Conservation (phyloP, 1,284 basidiomycete genomes). For the Trichosporon coremiiforme region DNA sequence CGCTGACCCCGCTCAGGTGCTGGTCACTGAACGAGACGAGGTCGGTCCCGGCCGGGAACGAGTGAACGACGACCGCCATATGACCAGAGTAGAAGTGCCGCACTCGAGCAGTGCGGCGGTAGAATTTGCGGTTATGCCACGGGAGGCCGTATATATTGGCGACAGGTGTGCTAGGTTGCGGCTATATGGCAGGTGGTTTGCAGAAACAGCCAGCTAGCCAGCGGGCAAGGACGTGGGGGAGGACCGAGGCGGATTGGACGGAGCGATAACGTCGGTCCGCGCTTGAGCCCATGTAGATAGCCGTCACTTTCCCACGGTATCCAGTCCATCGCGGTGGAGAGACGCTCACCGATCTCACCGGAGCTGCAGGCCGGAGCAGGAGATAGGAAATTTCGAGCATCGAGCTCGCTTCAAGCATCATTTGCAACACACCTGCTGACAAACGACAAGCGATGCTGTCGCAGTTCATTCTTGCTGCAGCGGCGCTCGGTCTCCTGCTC, state of each 20-base stretch:
- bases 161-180: not conserved
- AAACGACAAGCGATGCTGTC: not conserved
- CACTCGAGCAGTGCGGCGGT: too few relatives aligned
- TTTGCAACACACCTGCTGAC: not conserved
- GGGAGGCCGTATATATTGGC: too few relatives aligned
- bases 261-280: constrained; percentile 2
- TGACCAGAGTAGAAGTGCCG: too few relatives aligned
- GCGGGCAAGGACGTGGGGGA: too few relatives aligned
- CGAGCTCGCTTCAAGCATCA: not conserved
- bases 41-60: constrained; percentile 34
- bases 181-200: too few relatives aligned
- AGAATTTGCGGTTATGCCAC: too few relatives aligned
- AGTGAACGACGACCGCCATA: constrained; percentile 10
- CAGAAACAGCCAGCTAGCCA: too few relatives aligned
- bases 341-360: not conserved
- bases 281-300: not conserved
- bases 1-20: constrained; percentile 47
- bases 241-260: not conserved
- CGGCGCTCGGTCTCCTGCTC: not conserved
- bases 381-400: not conserved
- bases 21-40: constrained; percentile 50
- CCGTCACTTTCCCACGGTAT: not conserved
- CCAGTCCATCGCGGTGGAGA: not conserved
- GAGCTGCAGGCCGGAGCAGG: not conserved
- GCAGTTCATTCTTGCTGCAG: not conserved